Base-by-base conservation (phyloP, 352 stramenopile genomes). In the Elongisporangium undulatum region DNA sequence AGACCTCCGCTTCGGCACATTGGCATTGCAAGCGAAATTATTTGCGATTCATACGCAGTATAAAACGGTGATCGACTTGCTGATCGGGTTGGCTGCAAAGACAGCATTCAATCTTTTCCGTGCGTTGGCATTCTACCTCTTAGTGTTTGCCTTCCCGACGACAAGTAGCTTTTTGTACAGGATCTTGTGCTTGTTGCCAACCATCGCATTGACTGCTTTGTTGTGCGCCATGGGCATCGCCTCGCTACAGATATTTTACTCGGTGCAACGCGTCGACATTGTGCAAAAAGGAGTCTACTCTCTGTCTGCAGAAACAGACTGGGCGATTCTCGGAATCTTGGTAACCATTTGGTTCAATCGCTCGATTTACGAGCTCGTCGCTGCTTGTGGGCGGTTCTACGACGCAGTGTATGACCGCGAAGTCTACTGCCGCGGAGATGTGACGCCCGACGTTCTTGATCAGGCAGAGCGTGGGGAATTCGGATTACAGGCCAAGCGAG, bases 391-490 rank as follows among this genome's bases (percentile, higher is more conserved):
- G 0, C 45, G 67, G 0, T 85, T 76, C 49, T 74, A 69, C 7
- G 74, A 84, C n/a, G 63, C 63, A 19, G 59, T 71, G 3, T 59
- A 71, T 3, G 65, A 79, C 20, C 72, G 73, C 17, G 58, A 72
- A 51, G 59, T 64, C 15, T 79, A 66, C 10, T 70, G 67, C 3
- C 67, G 71, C 9, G 69, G 70, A 15, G 68, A 84, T 22, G 49
- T 89, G 3, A 74, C 71, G 0, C 69, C 82, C 24, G 70, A 87
- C 12, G 62, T 87, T 8, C 61, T 91, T 16, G 69, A 79, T 19
- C 74, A 87, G 17, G 81, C 81, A 0, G 78, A 90, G 23, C 67
- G 76, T 12, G 81, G 81, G 7, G 78, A 90, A 53, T 89, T 90
- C 38, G 78, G 81, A 0, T 67, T 90, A 6, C 79, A 86, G 66